Conservation (phyloP, 164 flowering plant genomes). For the Vitis labrusca region DNA sequence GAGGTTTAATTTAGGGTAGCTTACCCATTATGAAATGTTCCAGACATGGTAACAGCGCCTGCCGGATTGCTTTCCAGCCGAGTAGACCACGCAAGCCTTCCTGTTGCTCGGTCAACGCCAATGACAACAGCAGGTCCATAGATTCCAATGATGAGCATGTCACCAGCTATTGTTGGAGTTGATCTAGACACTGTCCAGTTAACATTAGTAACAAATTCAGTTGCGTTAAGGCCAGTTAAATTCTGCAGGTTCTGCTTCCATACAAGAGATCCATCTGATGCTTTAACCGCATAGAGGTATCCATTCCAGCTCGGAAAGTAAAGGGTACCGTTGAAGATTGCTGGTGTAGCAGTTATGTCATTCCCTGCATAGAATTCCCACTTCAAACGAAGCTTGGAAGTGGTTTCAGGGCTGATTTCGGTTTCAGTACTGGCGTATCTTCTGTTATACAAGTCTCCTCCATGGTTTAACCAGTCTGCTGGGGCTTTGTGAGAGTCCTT, state of each 20-base stretch:
- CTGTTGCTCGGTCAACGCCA: constrained; percentile 25
- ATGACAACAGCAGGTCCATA: constrained; percentile 37
- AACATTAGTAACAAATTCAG: constrained; percentile 6
- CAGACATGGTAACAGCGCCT: constrained; percentile 37
- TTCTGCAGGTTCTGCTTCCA: constrained; percentile 29
- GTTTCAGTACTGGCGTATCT: too few relatives aligned
- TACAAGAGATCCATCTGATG: constrained; percentile 25
- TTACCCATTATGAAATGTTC: constrained; percentile 11
- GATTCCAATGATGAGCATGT: constrained; percentile 29
- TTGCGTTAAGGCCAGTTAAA: constrained; percentile 26
- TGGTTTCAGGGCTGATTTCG: too few relatives aligned
- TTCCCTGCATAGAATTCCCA: too few relatives aligned
- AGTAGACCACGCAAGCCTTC: constrained; percentile 37
- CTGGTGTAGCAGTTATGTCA: constrained; percentile 42
- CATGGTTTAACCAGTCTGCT: too few relatives aligned
- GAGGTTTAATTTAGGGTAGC: too few relatives aligned
- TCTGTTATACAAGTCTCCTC: too few relatives aligned
- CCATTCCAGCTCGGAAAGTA: constrained; percentile 52
- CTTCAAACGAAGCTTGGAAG: too few relatives aligned
- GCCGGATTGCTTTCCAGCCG: constrained; percentile 24
- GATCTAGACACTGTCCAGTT: constrained; percentile 28
- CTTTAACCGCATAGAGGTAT: constrained; percentile 32
- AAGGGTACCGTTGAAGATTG: constrained; percentile 24
- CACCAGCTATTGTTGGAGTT: constrained; percentile 40
- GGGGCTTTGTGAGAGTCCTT: too few relatives aligned